Evolutionary conservation across 495 filamentous ascomycete genomes (phyloP).

Genomic region (Pseudomonodictys pantanalensis): DNA sequence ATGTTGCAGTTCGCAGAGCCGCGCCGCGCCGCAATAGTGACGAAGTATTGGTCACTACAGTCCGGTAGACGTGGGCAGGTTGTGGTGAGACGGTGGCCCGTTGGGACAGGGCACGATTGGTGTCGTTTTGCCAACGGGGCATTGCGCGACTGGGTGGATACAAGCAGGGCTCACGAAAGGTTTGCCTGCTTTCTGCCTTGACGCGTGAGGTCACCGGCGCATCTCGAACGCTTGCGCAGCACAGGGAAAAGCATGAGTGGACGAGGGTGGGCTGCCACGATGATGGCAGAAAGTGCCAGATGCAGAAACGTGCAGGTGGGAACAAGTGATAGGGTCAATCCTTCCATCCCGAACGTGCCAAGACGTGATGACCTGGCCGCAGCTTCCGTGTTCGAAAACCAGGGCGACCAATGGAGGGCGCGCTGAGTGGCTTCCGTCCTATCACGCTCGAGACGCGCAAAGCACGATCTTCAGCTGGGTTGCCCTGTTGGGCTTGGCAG

Average conservation of each 20-base stretch:
- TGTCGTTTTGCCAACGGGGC: conserved; percentile 2
- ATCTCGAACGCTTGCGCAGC: neutral
- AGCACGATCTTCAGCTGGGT: conserved; percentile 5
- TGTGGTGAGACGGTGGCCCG: too few species aligned
- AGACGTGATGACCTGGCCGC: too few species aligned
- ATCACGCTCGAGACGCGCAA: neutral
- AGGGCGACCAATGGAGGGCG: too few species aligned
- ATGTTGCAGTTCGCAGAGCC: too few species aligned
- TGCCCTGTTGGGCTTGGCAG: conserved; percentile 8
- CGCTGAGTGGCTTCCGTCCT: too few species aligned
- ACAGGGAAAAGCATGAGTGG: conserved; percentile 8
- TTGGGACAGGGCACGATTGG: neutral
- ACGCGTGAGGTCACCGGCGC: conserved; percentile 12
- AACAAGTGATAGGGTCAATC: neutral
- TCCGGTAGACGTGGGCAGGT: too few species aligned
- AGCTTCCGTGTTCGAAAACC: too few species aligned
- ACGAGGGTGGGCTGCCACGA: conserved; percentile 1
- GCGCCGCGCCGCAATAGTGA: too few species aligned
- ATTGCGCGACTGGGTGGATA: neutral
- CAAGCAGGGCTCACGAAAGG: too few species aligned
- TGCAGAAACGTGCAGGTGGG: conserved; percentile 1
- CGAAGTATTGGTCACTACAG: too few species aligned
- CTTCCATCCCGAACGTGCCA: neutral
- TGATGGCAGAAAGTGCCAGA: conserved; percentile 7
- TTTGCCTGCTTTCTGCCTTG: conserved; percentile 19